Base-by-base conservation (phyloP, 108 stramenopile species). In the Mayamaea pseudoterrestris region DNA sequence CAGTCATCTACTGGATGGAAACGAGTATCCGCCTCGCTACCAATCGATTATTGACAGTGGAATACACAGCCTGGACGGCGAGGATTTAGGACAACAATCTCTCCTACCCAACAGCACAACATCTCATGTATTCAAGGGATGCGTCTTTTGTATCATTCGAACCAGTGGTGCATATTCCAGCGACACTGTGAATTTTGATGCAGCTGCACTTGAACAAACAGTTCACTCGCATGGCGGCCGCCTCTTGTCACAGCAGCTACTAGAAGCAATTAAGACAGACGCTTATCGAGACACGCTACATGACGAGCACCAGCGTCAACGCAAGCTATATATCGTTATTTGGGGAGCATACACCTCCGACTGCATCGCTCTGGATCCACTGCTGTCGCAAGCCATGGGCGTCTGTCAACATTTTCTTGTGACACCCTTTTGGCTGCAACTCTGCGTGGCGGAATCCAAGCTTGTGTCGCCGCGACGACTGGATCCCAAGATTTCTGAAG, bases 221-320 rank as follows among this genome's bases (percentile, higher is more conserved):
- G 74, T 85, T 32, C 49, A 31, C 4, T 32, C 28, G 20, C 52
- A 75, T 35, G 83, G 83, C 34, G 83, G 83, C 3, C 61, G 66
- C 30, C 45, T 85, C 1, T 51, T 85, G 8, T 64, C 76, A 9
- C 50, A 51, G n/a, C 63, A 70, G 24, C 21, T 78, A 16, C 50
- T 68, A 29, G 74, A 74, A 32, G 78, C 77, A 0, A 35, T 75
- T n/a, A 58, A 67, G 45, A 48, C 28, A 1, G 83, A 80, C 44
- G 26, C 44, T n/a, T n/a, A n/a, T n/a, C n/a, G n/a, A n/a, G n/a
- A n/a, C n/a, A n/a, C n/a, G n/a, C n/a, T n/a, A n/a, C n/a, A n/a
- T n/a, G n/a, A n/a, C n/a, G n/a, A n/a, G n/a, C n/a, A n/a, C 9
- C 53, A 48, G 27, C 4, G 30, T 0, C 5, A 31, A 56, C 58